Evolutionary conservation across 1,139 yeast species (phyloP).

Genomic region (Blastobotrys indianensis): DNA sequence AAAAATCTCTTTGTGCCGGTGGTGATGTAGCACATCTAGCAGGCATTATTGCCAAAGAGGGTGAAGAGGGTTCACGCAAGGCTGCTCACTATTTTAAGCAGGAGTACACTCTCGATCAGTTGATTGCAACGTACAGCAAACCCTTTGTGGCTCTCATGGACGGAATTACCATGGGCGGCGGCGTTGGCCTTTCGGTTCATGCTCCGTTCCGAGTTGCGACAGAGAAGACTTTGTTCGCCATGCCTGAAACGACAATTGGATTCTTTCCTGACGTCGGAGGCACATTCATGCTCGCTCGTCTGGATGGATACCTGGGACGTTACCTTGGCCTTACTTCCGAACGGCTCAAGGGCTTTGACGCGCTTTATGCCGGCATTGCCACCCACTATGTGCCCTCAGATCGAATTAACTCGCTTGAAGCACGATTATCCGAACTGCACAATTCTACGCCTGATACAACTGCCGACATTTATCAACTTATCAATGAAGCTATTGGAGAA

Average conservation of each 20-base stretch:
- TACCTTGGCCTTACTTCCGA: conserved; percentile 86
- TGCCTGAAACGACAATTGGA: conserved; percentile 98
- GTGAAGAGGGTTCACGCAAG: conserved; percentile 30
- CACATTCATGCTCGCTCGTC: conserved; percentile 76
- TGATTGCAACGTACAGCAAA: conserved; percentile 73
- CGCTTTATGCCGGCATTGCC: conserved; percentile 76
- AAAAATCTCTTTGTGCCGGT: conserved; percentile 55
- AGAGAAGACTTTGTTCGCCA: conserved; percentile 83
- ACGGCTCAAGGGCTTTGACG: conserved; percentile 68
- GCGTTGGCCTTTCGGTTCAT: conserved; percentile 87
- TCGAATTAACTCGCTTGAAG: conserved; percentile 54
- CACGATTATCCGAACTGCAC: conserved; percentile 51
- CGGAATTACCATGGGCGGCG: conserved; percentile 98
- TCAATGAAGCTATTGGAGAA: conserved; percentile 71
- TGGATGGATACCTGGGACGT: conserved; percentile 78
- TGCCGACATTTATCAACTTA: conserved; percentile 47
- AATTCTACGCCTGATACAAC: conserved; percentile 26
- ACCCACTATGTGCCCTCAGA: conserved; percentile 79
- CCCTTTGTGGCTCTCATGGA: conserved; percentile 82
- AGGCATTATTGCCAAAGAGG: conserved; percentile 43
- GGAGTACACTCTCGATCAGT: conserved; percentile 78
- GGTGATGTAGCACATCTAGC: conserved; percentile 84
- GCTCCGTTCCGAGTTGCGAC: conserved; percentile 93
- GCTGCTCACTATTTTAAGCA: conserved; percentile 65
- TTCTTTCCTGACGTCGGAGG: conserved; percentile 96